These are phyloP conservation scores for Deinandra increscens DNA, from an alignment of 129 eudicot genomes.

Conservation along the genomic window DNA sequence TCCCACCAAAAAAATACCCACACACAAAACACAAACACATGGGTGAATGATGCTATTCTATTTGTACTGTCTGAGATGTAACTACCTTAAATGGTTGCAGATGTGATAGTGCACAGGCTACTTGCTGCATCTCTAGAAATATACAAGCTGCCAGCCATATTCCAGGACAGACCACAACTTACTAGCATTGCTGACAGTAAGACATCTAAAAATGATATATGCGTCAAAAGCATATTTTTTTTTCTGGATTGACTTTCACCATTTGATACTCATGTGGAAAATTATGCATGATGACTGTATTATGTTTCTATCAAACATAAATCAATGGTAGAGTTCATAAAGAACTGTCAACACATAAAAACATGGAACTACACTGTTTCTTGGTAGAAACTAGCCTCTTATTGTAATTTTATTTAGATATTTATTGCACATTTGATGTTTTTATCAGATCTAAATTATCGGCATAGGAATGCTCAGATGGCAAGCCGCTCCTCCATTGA, in stretches of 20 bases:
- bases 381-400: background rate
- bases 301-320: background rate
- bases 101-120: conserved; percentile 95
- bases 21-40: background rate
- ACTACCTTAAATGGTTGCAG: conserved; percentile 47
- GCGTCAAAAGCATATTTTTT: background rate
- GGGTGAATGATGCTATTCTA: background rate
- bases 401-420: background rate
- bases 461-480: conserved; percentile 98
- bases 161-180: conserved; percentile 84
- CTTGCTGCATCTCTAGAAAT: conserved; percentile 97
- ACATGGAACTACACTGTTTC: background rate
- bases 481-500: conserved; percentile 97
- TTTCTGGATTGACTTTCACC: background rate
- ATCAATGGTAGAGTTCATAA: background rate
- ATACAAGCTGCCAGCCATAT: conserved; percentile 72
- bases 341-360: background rate
- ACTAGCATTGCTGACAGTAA: conserved; percentile 92
- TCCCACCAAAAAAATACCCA: background rate
- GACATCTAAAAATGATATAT: conserved; percentile 21
- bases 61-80: conserved; percentile 12
- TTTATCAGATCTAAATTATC: conserved; percentile 76
- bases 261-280: background rate
- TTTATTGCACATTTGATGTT: conserved; percentile 3
- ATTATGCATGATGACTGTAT: background rate